These are phyloP conservation scores for Leersia perrieri DNA, from an alignment of 176 grass and related monocot species.

Conservation along the genomic window DNA sequence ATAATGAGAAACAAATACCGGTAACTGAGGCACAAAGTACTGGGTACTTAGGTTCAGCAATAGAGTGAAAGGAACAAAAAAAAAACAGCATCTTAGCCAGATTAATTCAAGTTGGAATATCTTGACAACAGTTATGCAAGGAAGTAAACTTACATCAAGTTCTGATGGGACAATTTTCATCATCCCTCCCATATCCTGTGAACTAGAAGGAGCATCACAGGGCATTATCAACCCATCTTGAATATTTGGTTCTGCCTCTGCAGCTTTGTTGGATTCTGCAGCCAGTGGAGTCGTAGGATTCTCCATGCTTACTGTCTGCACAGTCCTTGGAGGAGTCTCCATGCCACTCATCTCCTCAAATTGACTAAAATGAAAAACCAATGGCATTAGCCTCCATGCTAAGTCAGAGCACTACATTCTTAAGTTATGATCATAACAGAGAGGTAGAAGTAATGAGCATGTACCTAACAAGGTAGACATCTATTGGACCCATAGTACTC, in stretches of 20 bases:
- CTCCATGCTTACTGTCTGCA: slow-evolving; percentile 45
- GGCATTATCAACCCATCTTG: slow-evolving; percentile 32
- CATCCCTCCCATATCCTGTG: slow-evolving; percentile 72
- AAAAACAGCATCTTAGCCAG: background rate
- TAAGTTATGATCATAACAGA: background rate
- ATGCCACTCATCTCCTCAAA: slow-evolving; percentile 84
- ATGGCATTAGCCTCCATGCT: slow-evolving; percentile 13
- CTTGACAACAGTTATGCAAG: background rate
- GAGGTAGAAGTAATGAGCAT: background rate
- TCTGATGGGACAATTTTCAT: slow-evolving; percentile 83
- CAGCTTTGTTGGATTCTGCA: slow-evolving; percentile 34
- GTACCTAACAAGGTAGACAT: slow-evolving; percentile 93
- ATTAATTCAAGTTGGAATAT: background rate
- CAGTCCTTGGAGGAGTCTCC: slow-evolving; percentile 57
- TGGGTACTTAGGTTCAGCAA: background rate
- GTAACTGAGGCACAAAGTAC: background rate
- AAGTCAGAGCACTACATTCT: slow-evolving; percentile 32
- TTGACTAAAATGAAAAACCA: slow-evolving; percentile 46
- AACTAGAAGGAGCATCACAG: slow-evolving; percentile 43
- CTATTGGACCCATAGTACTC: slow-evolving; percentile 85
- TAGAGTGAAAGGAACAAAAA: background rate
- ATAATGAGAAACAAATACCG: background rate
- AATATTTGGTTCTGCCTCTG: slow-evolving; percentile 37
- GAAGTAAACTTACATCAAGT: slow-evolving; percentile 61
- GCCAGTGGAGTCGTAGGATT: slow-evolving; percentile 35